Conservation (phyloP, 345 rosid genomes). For the Moricandia moricandioides region DNA sequence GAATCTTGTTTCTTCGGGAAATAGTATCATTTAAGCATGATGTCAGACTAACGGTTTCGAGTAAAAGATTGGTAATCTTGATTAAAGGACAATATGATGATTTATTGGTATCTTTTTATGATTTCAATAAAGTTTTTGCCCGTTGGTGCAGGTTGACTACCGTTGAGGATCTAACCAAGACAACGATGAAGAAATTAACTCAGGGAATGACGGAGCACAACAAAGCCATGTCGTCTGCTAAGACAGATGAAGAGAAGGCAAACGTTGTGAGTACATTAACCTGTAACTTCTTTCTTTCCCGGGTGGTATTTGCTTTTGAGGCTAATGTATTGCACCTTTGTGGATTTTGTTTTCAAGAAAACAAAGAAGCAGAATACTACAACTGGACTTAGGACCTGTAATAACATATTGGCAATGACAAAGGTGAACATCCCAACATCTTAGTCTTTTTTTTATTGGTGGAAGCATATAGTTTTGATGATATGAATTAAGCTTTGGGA, state of each 20-base stretch:
- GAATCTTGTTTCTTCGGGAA: neutral
- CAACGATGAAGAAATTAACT: constrained; percentile 85
- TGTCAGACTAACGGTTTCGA: too few relatives aligned
- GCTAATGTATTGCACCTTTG: neutral
- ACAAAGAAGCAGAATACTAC: constrained; percentile 83
- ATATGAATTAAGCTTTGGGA: neutral
- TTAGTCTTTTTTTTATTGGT: neutral
- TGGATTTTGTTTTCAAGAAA: constrained; percentile 52
- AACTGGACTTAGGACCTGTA: constrained; percentile 87
- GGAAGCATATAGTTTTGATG: neutral
- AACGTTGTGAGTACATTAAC: constrained; percentile 56
- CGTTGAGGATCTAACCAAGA: constrained; percentile 89
- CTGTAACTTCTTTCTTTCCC: neutral
- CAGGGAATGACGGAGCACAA: constrained; percentile 41
- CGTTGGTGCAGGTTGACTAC: constrained; percentile 58
- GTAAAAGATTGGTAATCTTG: neutral
- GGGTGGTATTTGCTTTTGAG: neutral
- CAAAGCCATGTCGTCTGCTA: constrained; percentile 96
- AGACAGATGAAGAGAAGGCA: constrained; percentile 87
- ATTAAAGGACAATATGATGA: neutral
- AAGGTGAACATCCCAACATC: constrained; percentile 52
- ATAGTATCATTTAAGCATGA: too few relatives aligned
- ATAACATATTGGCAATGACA: constrained; percentile 39
- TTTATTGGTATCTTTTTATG: neutral
- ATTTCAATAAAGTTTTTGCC: neutral